Base-by-base conservation (phyloP, 2,329 filamentous ascomycete genomes). In the Penicillium crustosum region DNA sequence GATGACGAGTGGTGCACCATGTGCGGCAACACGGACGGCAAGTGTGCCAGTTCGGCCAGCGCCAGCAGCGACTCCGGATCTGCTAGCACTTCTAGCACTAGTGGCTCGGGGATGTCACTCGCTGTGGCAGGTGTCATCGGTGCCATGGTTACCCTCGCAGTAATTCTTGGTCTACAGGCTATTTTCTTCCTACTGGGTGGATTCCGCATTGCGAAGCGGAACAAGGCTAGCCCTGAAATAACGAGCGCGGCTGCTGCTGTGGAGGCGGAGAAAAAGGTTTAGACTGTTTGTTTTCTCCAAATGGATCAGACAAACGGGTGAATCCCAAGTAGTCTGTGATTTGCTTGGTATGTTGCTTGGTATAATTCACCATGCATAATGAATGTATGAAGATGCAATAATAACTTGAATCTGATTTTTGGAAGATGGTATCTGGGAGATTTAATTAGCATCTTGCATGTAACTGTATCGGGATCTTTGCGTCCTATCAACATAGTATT, bases 91-190 rank as follows among this genome's bases (percentile, higher is more conserved):
- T 61, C 67, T 27, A 58, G 58, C 25, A 50, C 59, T 8, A 50
- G 53, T 41, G 66, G 63, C 19, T 70, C 67, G 21, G 72, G 83
- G 9, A 79, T 95, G 29, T 89, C 87, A 50, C 84, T 81, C 38
- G 82, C 85, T 6, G 86, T 93, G n/a, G 91, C 90, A 0, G 91
- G 91, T 51, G 90, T 93, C 6, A 92, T 95, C 68, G 87, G 87
- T 36, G 87, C 87, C 0, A 83, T 89, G 80, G 86, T 89, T 19
- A 88, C 86, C 1, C 71, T 89, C 39, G 86, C 79, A 25, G 84
- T 88, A 12, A 77, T 89, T n/a, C 65, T 88, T 43, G 84, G 82
- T 0, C 53, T 85, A 12, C 82, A 83, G 62, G 80, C 76, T 1
- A 63, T 86, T 21, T 72, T 83, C 51, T 68, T 88, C 72, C 60